Percentiles rank a stretch among this genome's conserved stretches.
These are phyloP conservation scores for Solanum medicagineum DNA, from an alignment of 257 asterid species.

Conservation along the genomic window DNA sequence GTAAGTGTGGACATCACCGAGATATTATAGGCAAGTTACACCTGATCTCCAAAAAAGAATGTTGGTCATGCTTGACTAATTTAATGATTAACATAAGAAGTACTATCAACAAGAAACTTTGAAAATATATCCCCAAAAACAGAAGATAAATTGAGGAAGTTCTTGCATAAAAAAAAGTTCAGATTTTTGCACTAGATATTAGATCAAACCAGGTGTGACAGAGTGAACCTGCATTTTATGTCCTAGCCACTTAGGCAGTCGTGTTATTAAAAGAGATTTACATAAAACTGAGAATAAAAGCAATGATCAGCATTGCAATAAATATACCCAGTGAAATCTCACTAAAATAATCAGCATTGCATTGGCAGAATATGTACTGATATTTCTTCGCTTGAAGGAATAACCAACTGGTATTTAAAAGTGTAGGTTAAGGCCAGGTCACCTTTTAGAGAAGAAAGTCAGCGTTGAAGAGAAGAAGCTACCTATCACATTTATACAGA, in stretches of 20 bases:
- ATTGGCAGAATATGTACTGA: neutral
- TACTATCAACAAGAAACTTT: neutral
- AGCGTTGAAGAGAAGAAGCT: conserved; percentile 2
- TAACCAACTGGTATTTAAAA: neutral
- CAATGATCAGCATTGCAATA: neutral
- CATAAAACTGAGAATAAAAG: neutral
- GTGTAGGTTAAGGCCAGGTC: neutral
- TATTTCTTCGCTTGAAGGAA: neutral
- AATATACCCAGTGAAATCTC: too few relatives aligned
- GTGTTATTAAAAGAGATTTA: neutral
- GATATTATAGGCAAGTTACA: neutral
- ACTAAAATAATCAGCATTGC: neutral
- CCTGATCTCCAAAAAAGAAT: neutral
- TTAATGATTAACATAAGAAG: neutral
- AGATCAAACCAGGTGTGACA: neutral
- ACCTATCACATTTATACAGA: conserved; percentile 96
- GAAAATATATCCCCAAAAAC: neutral
- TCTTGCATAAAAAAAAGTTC: neutral
- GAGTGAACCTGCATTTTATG: neutral
- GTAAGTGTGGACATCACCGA: neutral
- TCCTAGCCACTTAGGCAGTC: neutral
- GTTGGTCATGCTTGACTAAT: neutral
- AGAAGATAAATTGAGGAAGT: neutral
- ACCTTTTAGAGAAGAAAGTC: neutral
- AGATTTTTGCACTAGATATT: neutral